Percentiles rank a stretch among this genome's conserved stretches.
Conservation (phyloP, 2,329 filamentous ascomycete genomes). For the Geosmithia flava region DNA sequence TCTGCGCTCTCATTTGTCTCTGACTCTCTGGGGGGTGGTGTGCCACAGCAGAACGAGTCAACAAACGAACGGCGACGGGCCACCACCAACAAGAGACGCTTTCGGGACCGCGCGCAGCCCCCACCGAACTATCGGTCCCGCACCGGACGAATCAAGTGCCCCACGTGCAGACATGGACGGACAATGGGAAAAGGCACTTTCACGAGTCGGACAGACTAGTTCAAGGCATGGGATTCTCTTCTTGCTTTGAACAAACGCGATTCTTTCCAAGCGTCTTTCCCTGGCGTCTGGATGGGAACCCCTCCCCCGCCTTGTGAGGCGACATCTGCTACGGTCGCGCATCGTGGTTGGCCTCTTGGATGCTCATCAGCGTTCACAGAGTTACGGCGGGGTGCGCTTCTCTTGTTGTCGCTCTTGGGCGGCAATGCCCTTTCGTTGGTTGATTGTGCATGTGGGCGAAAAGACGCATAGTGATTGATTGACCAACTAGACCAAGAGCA, state of each 20-base stretch:
- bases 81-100: neutral
- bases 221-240: neutral
- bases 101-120: neutral
- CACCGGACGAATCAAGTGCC: neutral
- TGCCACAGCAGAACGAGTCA: neutral
- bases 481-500: neutral
- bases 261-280: neutral
- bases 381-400: neutral
- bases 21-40: too few species aligned
- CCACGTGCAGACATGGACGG: neutral
- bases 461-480: neutral
- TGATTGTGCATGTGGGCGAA: neutral
- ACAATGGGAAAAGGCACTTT: neutral
- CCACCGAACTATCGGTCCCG: neutral
- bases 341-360: neutral
- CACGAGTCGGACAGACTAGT: neutral
- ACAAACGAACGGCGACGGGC: neutral
- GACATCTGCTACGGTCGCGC: neutral
- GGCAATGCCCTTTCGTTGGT: neutral
- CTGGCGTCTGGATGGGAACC: neutral
- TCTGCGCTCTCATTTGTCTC: neutral
- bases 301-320: neutral
- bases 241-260: neutral
- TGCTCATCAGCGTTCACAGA: too few species aligned
- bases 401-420: neutral